Base-by-base conservation (phyloP, 352 stramenopile genomes). In the Saprolegnia diclina region DNA sequence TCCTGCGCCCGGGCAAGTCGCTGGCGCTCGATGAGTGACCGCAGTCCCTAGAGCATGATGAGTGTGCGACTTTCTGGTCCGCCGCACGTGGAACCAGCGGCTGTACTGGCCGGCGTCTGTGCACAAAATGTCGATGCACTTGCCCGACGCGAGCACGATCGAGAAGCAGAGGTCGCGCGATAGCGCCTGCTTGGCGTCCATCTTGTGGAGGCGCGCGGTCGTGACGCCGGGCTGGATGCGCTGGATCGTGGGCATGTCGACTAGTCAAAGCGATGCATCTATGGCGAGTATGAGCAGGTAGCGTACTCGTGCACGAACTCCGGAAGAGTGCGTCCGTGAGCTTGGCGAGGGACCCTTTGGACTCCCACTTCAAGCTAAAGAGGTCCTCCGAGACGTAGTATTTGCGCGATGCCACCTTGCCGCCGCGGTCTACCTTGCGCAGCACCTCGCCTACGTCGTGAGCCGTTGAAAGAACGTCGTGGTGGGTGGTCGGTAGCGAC, bases 81-180 rank as follows among this genome's bases (percentile, higher is more conserved):
- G 13, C 14, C 24, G n/a, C 22, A 67, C 62, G 32, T 18, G 35
- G 35, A 57, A 67, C 62, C 62, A 67, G 6, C 62, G 62, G 50
- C 29, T 37, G n/a, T 59, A 67, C 24, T 67, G 62, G 26, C 7
- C 62, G 5, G 26, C 50, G 24, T 56, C 40, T 13, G 62, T 57
- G 50, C 62, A 67, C 14, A 67, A 7, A 50, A 67, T 35, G 29
- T 67, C 62, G 50, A 67, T 67, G 50, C 38, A 61, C 10, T 67
- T 67, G 38, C 62, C 62, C 64, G 24, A 29, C 26, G 46, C 24
- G 10, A 67, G 44, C 10, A 67, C 46, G 5, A 67, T 67, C 6
- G 62, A 67, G 24, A 67, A 67, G 45, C 62, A 67, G 19, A 55
- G 29, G n/a, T 24, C 42, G 5, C 44, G 4, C 1, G 62, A 5